Evolutionary conservation across 345 rosid genomes (phyloP).

Genomic region (Rhodamnia rubescens): DNA sequence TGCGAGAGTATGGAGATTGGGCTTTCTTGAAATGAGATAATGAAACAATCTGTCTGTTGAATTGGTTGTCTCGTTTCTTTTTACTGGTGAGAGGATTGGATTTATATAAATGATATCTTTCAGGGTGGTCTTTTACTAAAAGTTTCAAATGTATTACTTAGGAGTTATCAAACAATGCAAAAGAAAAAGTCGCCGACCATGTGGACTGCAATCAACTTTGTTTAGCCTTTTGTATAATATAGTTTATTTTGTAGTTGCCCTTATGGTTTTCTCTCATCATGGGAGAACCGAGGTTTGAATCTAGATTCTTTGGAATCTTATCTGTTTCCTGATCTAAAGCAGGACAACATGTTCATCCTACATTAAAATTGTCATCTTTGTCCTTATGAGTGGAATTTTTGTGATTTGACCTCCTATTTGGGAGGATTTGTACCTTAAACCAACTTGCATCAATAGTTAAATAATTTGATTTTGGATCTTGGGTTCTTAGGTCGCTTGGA

Average conservation of each 20-base stretch:
- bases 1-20: neutral
- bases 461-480: neutral
- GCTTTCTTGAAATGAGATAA: neutral
- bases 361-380: neutral
- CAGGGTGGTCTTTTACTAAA: neutral
- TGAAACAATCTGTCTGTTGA: neutral
- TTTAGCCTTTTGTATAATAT: neutral
- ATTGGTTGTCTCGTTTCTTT: neutral
- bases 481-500: neutral
- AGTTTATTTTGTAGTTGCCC: neutral
- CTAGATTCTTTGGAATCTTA: neutral
- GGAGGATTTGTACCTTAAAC: neutral
- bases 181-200: neutral
- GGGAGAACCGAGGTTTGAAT: neutral
- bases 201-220: neutral
- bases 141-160: neutral
- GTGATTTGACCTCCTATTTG: neutral
- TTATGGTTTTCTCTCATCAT: neutral
- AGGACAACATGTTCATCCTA: accelerated
- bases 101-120: neutral
- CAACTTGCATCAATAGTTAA: neutral
- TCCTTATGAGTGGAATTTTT: neutral
- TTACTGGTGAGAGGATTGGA: neutral
- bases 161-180: neutral
- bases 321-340: neutral